phyloP scores from a whole-genome alignment of 2,329 filamentous ascomycete species.

The Albifimbria verrucaria region DNA sequence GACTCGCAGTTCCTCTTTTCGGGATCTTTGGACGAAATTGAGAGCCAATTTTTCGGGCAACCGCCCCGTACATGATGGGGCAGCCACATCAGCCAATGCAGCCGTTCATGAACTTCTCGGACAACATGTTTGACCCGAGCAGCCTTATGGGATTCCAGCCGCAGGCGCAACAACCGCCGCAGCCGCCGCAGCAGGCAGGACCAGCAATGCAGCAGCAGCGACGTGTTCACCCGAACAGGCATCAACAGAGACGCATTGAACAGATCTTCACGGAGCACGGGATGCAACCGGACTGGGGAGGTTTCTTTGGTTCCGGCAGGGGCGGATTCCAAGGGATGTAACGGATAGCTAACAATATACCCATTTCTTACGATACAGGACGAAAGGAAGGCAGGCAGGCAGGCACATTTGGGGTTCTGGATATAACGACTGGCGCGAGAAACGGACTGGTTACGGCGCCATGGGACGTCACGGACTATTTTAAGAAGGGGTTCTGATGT shows the following conservation, averaged over 20 bases:
- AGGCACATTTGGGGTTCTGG: background rate
- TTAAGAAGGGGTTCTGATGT: background rate
- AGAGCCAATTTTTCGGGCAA: slow-evolving; percentile 69
- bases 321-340: slow-evolving; percentile 42
- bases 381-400: slow-evolving; percentile 3
- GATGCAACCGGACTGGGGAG: slow-evolving; percentile 44
- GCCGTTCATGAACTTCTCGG: slow-evolving; percentile 37
- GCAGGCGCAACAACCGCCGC: slow-evolving; percentile 11
- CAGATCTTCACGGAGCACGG: slow-evolving; percentile 47
- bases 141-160: slow-evolving; percentile 38
- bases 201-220: slow-evolving; percentile 15
- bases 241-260: slow-evolving; percentile 40
- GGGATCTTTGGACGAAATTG: slow-evolving; percentile 60
- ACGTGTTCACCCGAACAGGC: slow-evolving; percentile 20
- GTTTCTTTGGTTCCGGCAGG: slow-evolving; percentile 42
- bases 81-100: slow-evolving; percentile 36
- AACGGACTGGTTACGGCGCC: background rate
- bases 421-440: background rate
- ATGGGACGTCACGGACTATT: background rate
- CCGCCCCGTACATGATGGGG: slow-evolving; percentile 70
- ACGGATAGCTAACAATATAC: slow-evolving; percentile 30
- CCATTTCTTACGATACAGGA: slow-evolving; percentile 29
- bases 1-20: slow-evolving; percentile 49
- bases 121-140: slow-evolving; percentile 42
- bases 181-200: slow-evolving; percentile 17